Conservation (phyloP, 805 yeast genomes). For the Spathaspora passalidarum region DNA sequence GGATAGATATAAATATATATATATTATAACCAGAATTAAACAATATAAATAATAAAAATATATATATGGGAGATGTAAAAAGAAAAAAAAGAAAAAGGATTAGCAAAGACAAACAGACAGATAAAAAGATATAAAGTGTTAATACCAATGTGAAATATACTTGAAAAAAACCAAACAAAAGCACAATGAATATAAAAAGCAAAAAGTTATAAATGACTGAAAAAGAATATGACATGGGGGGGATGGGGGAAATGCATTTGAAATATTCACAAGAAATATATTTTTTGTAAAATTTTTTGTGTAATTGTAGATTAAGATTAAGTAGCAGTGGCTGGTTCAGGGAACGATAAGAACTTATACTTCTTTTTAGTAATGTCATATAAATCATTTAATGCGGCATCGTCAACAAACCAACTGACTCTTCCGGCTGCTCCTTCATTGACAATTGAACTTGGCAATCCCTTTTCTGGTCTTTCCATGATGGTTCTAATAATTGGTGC, state of each 20-base stretch:
- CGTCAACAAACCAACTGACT: slow-evolving; percentile 96
- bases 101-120: background rate
- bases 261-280: background rate
- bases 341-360: slow-evolving; percentile 53
- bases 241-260: background rate
- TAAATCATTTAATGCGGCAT: slow-evolving; percentile 83
- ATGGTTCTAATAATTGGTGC: slow-evolving; percentile 89
- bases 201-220: background rate
- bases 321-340: slow-evolving; percentile 2
- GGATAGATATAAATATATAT: background rate
- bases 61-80: background rate
- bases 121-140: background rate
- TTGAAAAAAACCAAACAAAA: background rate
- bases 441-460: slow-evolving; percentile 88
- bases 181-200: background rate
- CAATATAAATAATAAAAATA: background rate
- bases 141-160: background rate
- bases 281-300: background rate
- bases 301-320: background rate
- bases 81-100: background rate
- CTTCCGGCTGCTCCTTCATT: slow-evolving; percentile 96
- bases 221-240: background rate
- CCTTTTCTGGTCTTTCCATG: slow-evolving; percentile 96
- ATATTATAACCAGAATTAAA: background rate
- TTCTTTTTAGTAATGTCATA: slow-evolving; percentile 65